Percentiles rank a stretch among this genome's conserved stretches.
phyloP scores from a whole-genome alignment of 2,329 filamentous ascomycete species.

The Proliferodiscus dingleyae region DNA sequence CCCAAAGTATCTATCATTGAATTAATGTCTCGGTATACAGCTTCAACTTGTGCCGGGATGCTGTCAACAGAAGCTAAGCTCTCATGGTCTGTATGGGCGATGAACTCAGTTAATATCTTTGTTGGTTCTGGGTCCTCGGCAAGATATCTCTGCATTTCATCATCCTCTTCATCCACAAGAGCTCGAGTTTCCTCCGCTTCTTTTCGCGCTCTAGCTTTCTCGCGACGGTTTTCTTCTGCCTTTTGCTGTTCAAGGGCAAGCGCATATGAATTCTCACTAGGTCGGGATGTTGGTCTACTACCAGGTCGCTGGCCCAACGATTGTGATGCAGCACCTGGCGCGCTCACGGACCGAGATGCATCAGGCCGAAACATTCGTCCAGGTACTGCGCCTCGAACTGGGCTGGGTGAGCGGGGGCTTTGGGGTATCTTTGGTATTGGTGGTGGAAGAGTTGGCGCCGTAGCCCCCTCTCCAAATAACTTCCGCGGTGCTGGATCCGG shows the following conservation, averaged over 20 bases:
- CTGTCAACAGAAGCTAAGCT: constrained; percentile 44
- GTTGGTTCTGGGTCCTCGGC: constrained; percentile 57
- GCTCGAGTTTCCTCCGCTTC: constrained; percentile 53
- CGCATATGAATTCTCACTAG: constrained; percentile 16
- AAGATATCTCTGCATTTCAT: constrained; percentile 60
- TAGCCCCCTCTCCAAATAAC: constrained; percentile 51
- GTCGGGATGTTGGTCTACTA: constrained; percentile 38
- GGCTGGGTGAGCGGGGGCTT: constrained; percentile 70
- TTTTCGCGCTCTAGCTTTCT: constrained; percentile 44
- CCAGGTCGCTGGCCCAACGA: constrained; percentile 44
- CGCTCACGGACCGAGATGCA: constrained; percentile 52
- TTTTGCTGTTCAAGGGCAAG: constrained; percentile 24
- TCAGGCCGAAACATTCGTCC: constrained; percentile 46
- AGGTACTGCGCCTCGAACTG: constrained; percentile 56
- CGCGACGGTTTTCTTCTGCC: constrained; percentile 26
- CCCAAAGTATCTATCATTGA: constrained; percentile 93
- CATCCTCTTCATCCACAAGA: constrained; percentile 65
- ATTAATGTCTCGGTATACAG: constrained; percentile 75
- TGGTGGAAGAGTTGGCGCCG: constrained; percentile 49
- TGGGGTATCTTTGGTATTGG: constrained; percentile 38
- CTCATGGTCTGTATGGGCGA: constrained; percentile 54
- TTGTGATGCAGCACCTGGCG: constrained; percentile 54
- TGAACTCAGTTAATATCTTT: constrained; percentile 60
- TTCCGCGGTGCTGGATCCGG: constrained; percentile 40
- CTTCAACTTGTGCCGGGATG: constrained; percentile 58